phyloP scores from a whole-genome alignment of 257 asterid genomes.

The Anisodus acutangulus region DNA sequence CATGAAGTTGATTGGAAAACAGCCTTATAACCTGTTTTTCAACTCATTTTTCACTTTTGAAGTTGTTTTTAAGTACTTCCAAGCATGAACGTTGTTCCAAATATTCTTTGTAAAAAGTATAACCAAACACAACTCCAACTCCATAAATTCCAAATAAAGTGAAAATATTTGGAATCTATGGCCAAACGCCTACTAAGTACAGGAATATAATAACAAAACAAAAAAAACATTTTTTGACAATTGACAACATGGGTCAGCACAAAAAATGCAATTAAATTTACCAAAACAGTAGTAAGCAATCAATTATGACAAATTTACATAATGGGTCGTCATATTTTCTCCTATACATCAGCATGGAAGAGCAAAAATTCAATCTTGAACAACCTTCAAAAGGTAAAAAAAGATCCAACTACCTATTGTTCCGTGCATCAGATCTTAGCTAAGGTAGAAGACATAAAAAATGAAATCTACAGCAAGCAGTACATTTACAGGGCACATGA shows the following conservation, averaged over 20 bases:
- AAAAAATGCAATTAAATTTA: neutral
- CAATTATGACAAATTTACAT: neutral
- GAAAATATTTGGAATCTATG: too few species aligned
- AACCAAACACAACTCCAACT: too few species aligned
- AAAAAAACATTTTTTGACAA: neutral
- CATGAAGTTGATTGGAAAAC: too few species aligned
- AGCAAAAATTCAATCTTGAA: neutral
- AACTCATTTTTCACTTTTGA: too few species aligned
- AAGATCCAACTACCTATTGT: neutral
- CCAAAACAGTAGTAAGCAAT: neutral
- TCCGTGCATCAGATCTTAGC: slow-evolving; percentile 8
- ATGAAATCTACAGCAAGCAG: neutral
- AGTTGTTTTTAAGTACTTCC: too few species aligned
- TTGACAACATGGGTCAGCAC: neutral
- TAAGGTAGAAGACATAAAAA: neutral
- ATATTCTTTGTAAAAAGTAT: too few species aligned
- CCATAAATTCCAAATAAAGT: too few species aligned
- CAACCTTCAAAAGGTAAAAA: neutral
- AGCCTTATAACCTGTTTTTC: too few species aligned
- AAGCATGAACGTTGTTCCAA: too few species aligned
- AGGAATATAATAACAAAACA: neutral
- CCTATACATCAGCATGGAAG: neutral
- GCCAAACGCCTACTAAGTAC: neutral
- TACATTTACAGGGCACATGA: neutral
- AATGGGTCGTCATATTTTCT: neutral